Evolutionary conservation across 2,329 filamentous ascomycete genomes (phyloP).

Genomic region (Diaporthe eres): DNA sequence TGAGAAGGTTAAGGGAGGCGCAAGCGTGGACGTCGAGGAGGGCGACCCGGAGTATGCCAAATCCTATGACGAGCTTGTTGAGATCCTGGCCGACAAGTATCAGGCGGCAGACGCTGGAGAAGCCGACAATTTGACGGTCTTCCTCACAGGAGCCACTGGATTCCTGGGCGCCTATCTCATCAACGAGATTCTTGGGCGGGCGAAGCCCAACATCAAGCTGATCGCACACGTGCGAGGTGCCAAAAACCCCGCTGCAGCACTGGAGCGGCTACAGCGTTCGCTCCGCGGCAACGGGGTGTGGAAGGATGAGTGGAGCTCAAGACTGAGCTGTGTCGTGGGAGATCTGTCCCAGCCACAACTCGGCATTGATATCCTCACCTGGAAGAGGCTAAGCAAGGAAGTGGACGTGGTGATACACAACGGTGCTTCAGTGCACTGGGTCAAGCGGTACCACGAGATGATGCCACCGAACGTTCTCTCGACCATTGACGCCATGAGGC

Average conservation of each 20-base stretch:
- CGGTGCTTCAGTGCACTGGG: slow-evolving; percentile 86
- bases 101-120: slow-evolving; percentile 47
- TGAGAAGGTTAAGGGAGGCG: slow-evolving; percentile 50
- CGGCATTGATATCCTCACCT: slow-evolving; percentile 76
- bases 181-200: slow-evolving; percentile 78
- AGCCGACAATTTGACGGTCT: slow-evolving; percentile 67
- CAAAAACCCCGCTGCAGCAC: slow-evolving; percentile 70
- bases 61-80: slow-evolving; percentile 62
- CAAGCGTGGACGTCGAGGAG: slow-evolving; percentile 48
- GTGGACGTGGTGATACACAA: slow-evolving; percentile 87
- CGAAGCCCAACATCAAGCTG: slow-evolving; percentile 68
- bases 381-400: slow-evolving; percentile 74
- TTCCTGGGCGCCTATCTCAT: slow-evolving; percentile 89
- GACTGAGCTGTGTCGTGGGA: slow-evolving; percentile 79
- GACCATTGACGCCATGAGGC: slow-evolving; percentile 80
- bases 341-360: slow-evolving; percentile 81
- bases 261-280: slow-evolving; percentile 76
- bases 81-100: slow-evolving; percentile 54
- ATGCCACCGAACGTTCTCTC: slow-evolving; percentile 81
- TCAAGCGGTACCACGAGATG: slow-evolving; percentile 81
- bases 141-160: slow-evolving; percentile 91
- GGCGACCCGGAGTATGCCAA: slow-evolving; percentile 63
- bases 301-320: slow-evolving; percentile 74
- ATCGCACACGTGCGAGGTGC: slow-evolving; percentile 81
- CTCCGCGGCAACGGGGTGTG: slow-evolving; percentile 86